phyloP scores from a whole-genome alignment of 495 filamentous ascomycete species.

The Lophium mytilinum region DNA sequence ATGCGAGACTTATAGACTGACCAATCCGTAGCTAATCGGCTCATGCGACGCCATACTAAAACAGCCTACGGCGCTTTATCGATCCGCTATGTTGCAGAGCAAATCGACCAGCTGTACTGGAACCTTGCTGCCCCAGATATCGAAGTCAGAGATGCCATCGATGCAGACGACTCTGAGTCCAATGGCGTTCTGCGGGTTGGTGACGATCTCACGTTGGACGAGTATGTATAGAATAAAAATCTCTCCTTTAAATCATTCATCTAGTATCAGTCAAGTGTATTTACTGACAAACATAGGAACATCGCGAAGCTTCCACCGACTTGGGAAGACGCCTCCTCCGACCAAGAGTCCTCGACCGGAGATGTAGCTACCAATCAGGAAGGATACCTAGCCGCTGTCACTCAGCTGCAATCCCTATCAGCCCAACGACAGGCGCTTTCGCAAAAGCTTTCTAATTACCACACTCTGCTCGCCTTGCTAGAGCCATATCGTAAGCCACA shows the following conservation, averaged over 20 bases:
- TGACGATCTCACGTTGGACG: constrained; percentile 18
- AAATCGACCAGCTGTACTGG: constrained; percentile 70
- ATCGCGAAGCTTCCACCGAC: constrained; percentile 19
- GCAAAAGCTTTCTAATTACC: constrained; percentile 49
- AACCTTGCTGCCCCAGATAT: constrained; percentile 39
- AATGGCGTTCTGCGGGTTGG: constrained; percentile 1
- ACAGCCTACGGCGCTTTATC: constrained; percentile 67
- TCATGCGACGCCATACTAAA: constrained; percentile 60
- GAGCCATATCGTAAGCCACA: constrained; percentile 50
- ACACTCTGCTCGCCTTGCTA: constrained; percentile 49
- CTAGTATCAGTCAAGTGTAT: too few species aligned
- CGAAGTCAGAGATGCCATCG: constrained; percentile 28
- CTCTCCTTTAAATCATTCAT: neutral
- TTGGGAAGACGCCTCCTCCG: constrained; percentile 9
- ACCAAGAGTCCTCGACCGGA: neutral
- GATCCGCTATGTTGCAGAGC: constrained; percentile 70
- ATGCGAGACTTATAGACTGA: too few species aligned
- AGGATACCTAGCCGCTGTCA: constrained; percentile 2
- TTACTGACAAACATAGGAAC: constrained; percentile 2
- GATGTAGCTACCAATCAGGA: constrained; percentile 11
- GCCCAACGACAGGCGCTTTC: constrained; percentile 44
- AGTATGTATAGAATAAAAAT: constrained; percentile 1
- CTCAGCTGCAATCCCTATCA: constrained; percentile 44
- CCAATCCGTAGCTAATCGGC: constrained; percentile 48
- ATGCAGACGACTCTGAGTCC: constrained; percentile 26